Evolutionary conservation across 805 yeast species (phyloP).

Genomic region (Candida ascalaphidarum): DNA sequence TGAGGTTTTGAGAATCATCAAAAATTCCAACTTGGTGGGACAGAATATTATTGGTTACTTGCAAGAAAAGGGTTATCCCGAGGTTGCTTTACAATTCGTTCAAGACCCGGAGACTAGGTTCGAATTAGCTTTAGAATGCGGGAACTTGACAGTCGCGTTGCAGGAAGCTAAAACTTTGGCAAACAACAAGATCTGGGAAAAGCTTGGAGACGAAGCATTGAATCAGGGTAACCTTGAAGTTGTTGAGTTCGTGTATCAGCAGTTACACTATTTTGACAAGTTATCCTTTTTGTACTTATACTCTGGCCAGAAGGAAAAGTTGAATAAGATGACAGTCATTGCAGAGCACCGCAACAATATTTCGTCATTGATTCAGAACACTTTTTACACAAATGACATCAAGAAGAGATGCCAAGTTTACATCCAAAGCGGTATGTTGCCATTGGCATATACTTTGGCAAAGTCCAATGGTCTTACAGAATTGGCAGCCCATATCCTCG

Average conservation of each 20-base stretch:
- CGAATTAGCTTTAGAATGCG: constrained; percentile 91
- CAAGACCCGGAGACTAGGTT: constrained; percentile 94
- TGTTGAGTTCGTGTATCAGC: constrained; percentile 84
- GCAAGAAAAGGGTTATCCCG: constrained; percentile 94
- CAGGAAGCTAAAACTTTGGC: constrained; percentile 78
- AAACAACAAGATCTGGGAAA: constrained; percentile 65
- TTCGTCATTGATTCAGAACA: constrained; percentile 73
- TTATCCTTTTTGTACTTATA: constrained; percentile 80
- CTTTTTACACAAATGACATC: constrained; percentile 66
- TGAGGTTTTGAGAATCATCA: constrained; percentile 86
- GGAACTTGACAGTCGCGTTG: constrained; percentile 79
- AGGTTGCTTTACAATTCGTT: constrained; percentile 93
- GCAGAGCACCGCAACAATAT: constrained; percentile 83
- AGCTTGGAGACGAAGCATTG: constrained; percentile 77
- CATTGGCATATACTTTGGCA: constrained; percentile 91
- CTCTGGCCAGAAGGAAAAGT: constrained; percentile 71
- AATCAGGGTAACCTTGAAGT: constrained; percentile 81
- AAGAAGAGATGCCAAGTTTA: constrained; percentile 69
- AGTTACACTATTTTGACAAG: constrained; percentile 78
- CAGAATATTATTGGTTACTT: constrained; percentile 93
- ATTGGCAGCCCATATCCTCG: constrained; percentile 63
- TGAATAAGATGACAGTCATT: constrained; percentile 78
- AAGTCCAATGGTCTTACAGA: constrained; percentile 75
- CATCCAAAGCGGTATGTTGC: constrained; percentile 69
- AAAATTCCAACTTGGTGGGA: constrained; percentile 86